These are phyloP conservation scores for Arabis hirsuta DNA, from an alignment of 345 rosid species.

Conservation along the genomic window DNA sequence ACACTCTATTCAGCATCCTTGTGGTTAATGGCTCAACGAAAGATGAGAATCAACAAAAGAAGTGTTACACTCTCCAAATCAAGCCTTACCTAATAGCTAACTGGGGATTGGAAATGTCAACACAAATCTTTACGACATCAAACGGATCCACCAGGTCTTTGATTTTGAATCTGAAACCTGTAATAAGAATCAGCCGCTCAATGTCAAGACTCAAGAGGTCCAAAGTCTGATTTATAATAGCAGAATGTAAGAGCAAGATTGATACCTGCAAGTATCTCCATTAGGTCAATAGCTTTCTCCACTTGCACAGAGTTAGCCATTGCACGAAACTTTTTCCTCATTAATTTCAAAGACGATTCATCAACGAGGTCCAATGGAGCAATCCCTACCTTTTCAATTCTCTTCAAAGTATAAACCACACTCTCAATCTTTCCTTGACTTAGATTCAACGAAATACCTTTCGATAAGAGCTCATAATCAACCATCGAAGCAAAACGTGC, in stretches of 20 bases:
- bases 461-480: constrained; percentile 50
- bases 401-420: constrained; percentile 60
- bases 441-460: constrained; percentile 57
- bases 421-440: constrained; percentile 57
- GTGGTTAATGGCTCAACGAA: not conserved
- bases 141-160: constrained; percentile 67
- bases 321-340: constrained; percentile 61
- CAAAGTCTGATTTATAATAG: not conserved
- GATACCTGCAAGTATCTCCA: constrained; percentile 79
- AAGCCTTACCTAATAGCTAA: constrained; percentile 72
- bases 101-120: constrained; percentile 57
- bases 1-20: constrained; percentile 1
- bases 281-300: constrained; percentile 56
- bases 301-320: constrained; percentile 56
- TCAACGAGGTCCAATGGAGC: constrained; percentile 59
- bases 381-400: constrained; percentile 60
- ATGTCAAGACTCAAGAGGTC: constrained; percentile 23
- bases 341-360: constrained; percentile 46
- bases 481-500: constrained; percentile 57
- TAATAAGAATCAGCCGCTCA: constrained; percentile 36
- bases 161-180: constrained; percentile 69
- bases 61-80: constrained; percentile 14
- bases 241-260: constrained; percentile 10
- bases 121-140: constrained; percentile 58
- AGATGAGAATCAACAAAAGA: not conserved